Evolutionary conservation across 192 early-diverging fungal species (phyloP), one percentile per base, ranked within the genome.

Genomic region (Allomyces macrogynus): DNA sequence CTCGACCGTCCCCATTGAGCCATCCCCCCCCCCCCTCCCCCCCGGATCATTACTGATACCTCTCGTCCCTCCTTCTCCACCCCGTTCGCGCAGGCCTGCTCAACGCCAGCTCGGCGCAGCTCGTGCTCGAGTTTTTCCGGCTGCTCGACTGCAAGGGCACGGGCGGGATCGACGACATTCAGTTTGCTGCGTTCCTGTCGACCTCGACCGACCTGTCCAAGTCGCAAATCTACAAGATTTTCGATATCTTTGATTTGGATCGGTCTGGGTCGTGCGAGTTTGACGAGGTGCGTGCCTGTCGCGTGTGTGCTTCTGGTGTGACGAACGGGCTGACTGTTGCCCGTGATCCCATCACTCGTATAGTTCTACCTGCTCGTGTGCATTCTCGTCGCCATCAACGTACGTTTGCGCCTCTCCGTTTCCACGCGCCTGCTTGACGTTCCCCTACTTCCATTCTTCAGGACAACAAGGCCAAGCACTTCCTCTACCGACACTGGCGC

Each of bases 191-290:
- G n/a, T 75, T 78, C 63, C 66, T 78, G 65, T 10, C 43, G 24
- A 23, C 25, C 8, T 65, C 66, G 27, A 78, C 77, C 20, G 73
- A 78, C 65, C 62, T 78, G 54, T 70, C 62, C 22, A 69, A 75
- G 61, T 23, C 43, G 1, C 70, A 77, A 61, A 68, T 75, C 4
- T 71, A 75, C 57, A 72, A 71, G 63, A 68, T 78, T 24, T 78
- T 78, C 67, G 74, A 78, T 67, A 69, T 78, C 26, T 78, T 78
- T 70, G 77, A 78, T 67, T 62, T 78, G 43, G 77, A 78, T 64
- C 60, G 77, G 18, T 68, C 66, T 27, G 77, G 77, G 10, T 70
- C 68, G n/a, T 76, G 78, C 26, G 77, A 78, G 64, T 78, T 78
- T 70, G 73, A 76, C 61, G 74, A 77, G 69, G 73, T 76, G 25